Conservation (phyloP, 805 yeast genomes). For the Candida insectalens region DNA sequence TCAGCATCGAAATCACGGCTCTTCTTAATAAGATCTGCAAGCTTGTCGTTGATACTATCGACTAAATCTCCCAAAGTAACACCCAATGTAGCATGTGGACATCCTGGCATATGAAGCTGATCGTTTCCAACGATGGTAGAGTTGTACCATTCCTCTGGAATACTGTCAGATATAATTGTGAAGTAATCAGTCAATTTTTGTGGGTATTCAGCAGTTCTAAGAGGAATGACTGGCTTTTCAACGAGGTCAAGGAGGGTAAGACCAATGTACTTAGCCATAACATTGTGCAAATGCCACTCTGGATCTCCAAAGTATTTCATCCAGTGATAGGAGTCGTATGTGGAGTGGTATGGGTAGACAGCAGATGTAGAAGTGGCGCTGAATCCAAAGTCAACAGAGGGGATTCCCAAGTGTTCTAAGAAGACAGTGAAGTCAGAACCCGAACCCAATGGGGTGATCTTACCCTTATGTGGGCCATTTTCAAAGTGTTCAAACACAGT, state of each 20-base stretch:
- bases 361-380: slow-evolving; percentile 35
- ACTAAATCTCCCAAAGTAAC: slow-evolving; percentile 14
- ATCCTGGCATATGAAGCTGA: too few species aligned
- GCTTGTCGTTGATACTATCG: slow-evolving; percentile 17
- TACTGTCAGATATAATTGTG: slow-evolving; percentile 14
- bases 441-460: slow-evolving; percentile 46
- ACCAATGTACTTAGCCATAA: slow-evolving; percentile 45
- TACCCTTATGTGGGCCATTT: slow-evolving; percentile 15
- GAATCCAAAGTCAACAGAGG: slow-evolving; percentile 55
- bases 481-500: slow-evolving; percentile 28
- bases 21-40: slow-evolving; percentile 15
- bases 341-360: slow-evolving; percentile 68
- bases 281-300: slow-evolving; percentile 47
- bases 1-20: slow-evolving; percentile 20
- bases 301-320: slow-evolving; percentile 57
- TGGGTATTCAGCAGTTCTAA: slow-evolving; percentile 41
- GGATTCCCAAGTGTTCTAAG: slow-evolving; percentile 49
- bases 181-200: slow-evolving; percentile 40
- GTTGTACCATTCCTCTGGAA: slow-evolving; percentile 19
- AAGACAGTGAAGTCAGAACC: slow-evolving; percentile 65
- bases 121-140: too few species aligned
- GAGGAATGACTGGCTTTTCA: slow-evolving; percentile 36
- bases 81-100: not conserved
- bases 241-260: slow-evolving; percentile 35
- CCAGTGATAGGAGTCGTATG: slow-evolving; percentile 67